Conservation (phyloP, 2,329 filamentous ascomycete species). For the Anthostomella pinea region DNA sequence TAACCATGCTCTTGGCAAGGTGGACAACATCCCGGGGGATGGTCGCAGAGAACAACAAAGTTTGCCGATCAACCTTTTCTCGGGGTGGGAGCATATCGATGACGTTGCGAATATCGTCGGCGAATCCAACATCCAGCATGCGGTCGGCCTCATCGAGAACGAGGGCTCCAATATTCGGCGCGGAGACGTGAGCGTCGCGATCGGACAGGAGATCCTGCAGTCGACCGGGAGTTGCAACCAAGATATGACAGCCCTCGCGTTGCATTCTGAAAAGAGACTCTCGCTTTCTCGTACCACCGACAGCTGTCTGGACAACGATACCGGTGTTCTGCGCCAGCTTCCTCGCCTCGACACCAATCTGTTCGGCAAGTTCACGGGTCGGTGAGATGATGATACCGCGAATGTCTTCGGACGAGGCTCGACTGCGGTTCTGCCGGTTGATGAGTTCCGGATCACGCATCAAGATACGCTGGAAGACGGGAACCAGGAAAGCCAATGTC, state of each 20-base stretch:
- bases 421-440: constrained; percentile 32
- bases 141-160: constrained; percentile 97
- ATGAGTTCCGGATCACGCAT: constrained; percentile 60
- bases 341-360: constrained; percentile 76
- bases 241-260: constrained; percentile 76
- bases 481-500: constrained; percentile 88
- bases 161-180: constrained; percentile 83
- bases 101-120: constrained; percentile 62
- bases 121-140: constrained; percentile 93
- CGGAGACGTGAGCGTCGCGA: constrained; percentile 57
- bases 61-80: constrained; percentile 69
- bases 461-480: constrained; percentile 78
- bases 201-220: constrained; percentile 79
- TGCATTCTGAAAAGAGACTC: constrained; percentile 66
- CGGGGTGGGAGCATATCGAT: constrained; percentile 60
- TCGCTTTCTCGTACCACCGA: constrained; percentile 82
- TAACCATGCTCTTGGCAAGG: constrained; percentile 75
- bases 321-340: constrained; percentile 65
- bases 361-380: constrained; percentile 76
- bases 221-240: constrained; percentile 88
- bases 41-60: constrained; percentile 92
- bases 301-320: constrained; percentile 70
- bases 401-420: constrained; percentile 51
- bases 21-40: constrained; percentile 79
- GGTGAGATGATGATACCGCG: constrained; percentile 73